Evolutionary conservation across 768 basidiomycete species (phyloP).

Genomic region (Panus rudis): DNA sequence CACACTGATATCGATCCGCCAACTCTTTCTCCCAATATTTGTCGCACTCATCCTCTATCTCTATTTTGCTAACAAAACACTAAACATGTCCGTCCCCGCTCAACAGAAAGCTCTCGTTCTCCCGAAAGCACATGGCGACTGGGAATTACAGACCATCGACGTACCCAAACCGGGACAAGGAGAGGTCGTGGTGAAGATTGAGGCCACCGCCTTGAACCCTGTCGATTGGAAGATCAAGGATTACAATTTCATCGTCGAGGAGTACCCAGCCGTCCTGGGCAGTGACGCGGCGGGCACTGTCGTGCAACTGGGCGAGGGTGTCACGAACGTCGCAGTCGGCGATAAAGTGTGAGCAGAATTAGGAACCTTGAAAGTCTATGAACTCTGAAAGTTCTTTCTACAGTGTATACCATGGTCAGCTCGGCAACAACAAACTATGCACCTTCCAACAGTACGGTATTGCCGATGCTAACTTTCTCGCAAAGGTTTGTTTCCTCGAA

Average conservation of each 20-base stretch:
- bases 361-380: not conserved
- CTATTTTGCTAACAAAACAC: no score
- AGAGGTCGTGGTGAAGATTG: constrained; percentile 4
- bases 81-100: not conserved
- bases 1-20: no score
- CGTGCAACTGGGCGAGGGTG: constrained; percentile 31
- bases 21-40: no score
- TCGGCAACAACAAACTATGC: constrained; percentile 8
- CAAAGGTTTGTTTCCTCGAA: constrained; percentile 3
- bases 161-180: constrained; percentile 4
- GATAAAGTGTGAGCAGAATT: constrained; percentile 30
- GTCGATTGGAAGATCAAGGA: constrained; percentile 5
- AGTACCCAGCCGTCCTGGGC: constrained; percentile 24
- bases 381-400: constrained; percentile 7
- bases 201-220: constrained; percentile 6
- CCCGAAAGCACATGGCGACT: not conserved
- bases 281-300: constrained; percentile 29
- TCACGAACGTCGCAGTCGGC: constrained; percentile 29
- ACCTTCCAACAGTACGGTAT: constrained; percentile 16
- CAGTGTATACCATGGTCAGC: constrained; percentile 19
- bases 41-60: no score
- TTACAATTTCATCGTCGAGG: constrained; percentile 17
- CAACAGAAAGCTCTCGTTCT: constrained; percentile 2
- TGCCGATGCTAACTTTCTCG: constrained; percentile 11
- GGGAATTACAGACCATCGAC: not conserved